Conservation (phyloP, 2,329 filamentous ascomycete species). For the Calonectria hawksworthii region DNA sequence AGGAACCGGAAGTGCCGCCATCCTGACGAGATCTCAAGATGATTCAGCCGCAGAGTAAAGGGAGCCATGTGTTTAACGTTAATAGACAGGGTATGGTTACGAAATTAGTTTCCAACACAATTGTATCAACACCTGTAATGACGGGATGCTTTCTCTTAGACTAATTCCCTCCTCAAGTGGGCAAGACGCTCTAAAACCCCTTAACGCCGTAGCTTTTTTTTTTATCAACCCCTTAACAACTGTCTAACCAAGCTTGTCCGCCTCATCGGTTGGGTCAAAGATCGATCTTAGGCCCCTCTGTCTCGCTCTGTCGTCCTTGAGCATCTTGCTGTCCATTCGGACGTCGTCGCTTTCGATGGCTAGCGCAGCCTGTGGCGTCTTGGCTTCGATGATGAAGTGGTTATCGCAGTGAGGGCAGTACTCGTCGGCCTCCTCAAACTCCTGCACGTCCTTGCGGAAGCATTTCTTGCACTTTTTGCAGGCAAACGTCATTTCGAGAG, state of each 20-base stretch:
- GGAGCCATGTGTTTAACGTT: slow-evolving; percentile 32
- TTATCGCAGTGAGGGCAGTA: slow-evolving; percentile 99
- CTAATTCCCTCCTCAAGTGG: slow-evolving; percentile 35
- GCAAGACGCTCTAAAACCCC: slow-evolving; percentile 42
- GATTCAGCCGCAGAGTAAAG: slow-evolving; percentile 56
- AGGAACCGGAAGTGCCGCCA: slow-evolving; percentile 79
- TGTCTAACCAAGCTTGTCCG: slow-evolving; percentile 80
- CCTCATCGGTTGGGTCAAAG: slow-evolving; percentile 82
- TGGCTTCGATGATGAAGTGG: slow-evolving; percentile 93
- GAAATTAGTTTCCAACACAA: slow-evolving; percentile 47
- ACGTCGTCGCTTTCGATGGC: slow-evolving; percentile 94
- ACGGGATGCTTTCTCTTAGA: slow-evolving; percentile 42
- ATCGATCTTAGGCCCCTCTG: slow-evolving; percentile 69
- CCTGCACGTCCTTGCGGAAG: slow-evolving; percentile 92
- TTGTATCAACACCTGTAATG: slow-evolving; percentile 56
- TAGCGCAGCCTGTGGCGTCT: slow-evolving; percentile 84
- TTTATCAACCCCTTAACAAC: neutral
- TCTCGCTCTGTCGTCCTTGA: slow-evolving; percentile 88
- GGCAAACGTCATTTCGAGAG: slow-evolving; percentile 90
- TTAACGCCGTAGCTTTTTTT: slow-evolving; percentile 49
- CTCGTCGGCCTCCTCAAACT: slow-evolving; percentile 97
- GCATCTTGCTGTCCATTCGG: slow-evolving; percentile 87
- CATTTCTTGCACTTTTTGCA: slow-evolving; percentile 99
- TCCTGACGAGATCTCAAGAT: slow-evolving; percentile 75
- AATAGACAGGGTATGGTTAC: slow-evolving; percentile 46